phyloP scores from a whole-genome alignment of 2,329 filamentous ascomycete genomes.

The Exophiala viscosa region DNA sequence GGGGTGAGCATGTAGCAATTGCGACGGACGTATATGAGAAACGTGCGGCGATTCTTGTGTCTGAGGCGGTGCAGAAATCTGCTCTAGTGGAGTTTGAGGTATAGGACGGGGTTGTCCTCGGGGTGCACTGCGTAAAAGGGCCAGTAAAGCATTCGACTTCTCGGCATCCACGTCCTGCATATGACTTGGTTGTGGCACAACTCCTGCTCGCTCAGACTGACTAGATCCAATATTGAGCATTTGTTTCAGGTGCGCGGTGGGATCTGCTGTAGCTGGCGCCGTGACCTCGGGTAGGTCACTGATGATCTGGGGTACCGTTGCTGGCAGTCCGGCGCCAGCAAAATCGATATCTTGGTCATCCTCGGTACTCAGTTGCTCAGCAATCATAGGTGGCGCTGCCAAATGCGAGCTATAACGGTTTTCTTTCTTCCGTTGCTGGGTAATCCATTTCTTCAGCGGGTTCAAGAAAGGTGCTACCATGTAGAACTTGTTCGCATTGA shows the following conservation, averaged over 20 bases:
- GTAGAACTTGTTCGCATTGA: conserved; percentile 84
- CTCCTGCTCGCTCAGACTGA: conserved; percentile 15
- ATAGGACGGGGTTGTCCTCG: conserved; percentile 30
- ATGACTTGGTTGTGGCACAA: conserved; percentile 20
- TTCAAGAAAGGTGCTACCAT: conserved; percentile 94
- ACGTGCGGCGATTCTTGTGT: conserved; percentile 52
- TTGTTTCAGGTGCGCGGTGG: conserved; percentile 51
- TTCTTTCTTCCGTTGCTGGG: conserved; percentile 70
- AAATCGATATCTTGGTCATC: conserved; percentile 24
- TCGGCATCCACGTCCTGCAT: conserved; percentile 34
- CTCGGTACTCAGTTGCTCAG: conserved; percentile 22
- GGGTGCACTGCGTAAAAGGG: conserved; percentile 49
- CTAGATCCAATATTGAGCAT: conserved; percentile 38
- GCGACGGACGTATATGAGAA: conserved; percentile 27
- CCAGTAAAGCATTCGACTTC: conserved; percentile 53
- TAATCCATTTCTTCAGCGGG: conserved; percentile 83
- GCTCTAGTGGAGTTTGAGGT: conserved; percentile 55
- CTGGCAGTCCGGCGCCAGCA: conserved; percentile 23
- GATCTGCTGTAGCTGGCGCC: conserved; percentile 36
- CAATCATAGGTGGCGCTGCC: conserved; percentile 22
- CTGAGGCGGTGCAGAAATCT: conserved; percentile 47
- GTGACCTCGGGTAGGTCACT: conserved; percentile 43
- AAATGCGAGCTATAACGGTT: conserved; percentile 56
- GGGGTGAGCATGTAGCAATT: conserved; percentile 12
- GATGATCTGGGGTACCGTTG: conserved; percentile 24